Evolutionary conservation across 169 alveolate genomes (phyloP), one percentile per base, ranked within the genome.

Genomic region (Eimeria tenella): DNA sequence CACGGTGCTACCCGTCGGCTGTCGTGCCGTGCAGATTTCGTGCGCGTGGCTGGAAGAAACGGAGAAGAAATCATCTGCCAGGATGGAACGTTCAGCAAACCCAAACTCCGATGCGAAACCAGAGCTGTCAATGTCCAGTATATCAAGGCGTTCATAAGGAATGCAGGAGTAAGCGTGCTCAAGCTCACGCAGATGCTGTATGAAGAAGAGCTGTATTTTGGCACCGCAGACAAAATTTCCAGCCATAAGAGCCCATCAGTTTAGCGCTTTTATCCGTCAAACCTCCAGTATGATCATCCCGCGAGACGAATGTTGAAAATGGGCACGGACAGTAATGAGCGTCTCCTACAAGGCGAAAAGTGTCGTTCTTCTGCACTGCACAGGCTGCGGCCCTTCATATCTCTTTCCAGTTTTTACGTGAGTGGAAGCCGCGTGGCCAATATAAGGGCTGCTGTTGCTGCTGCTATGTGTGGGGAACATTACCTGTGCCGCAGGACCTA

Each of bases 11-110:
- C 83, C 25, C 93, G 94, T 62, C 21, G 49, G 55, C 86, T 94
- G 52, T 86, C 90, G 31, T 89, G 94, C 68, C 81, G 89, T 1
- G 60, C 84, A 10, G 95, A 89, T 15, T 89, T 62, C 50, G 93
- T 89, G 19, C 79, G 74, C 11, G 86, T 84, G 63, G 92, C 86
- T 3, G 91, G 95, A 6, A 82, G 83, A 75, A 90, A 90, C 77
- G 89, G 95, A 52, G 94, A 93, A 65, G 79, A 55, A 23, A 79
- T 94, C 55, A 83, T 89, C 52, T 94, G 96, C 86, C 94, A 63
- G 49, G 95, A 94, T 68, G 94, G 96, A 25, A 55, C 90, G 68
- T 94, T 87, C 73, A 63, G 90, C 65, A 55, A 23, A 23, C 94
- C 93, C 49, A 83, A 81, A 23, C 86, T 84, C 65, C 82, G 84